Conservation (phyloP, 441 rosid genomes). For the Mallotus japonicus region DNA sequence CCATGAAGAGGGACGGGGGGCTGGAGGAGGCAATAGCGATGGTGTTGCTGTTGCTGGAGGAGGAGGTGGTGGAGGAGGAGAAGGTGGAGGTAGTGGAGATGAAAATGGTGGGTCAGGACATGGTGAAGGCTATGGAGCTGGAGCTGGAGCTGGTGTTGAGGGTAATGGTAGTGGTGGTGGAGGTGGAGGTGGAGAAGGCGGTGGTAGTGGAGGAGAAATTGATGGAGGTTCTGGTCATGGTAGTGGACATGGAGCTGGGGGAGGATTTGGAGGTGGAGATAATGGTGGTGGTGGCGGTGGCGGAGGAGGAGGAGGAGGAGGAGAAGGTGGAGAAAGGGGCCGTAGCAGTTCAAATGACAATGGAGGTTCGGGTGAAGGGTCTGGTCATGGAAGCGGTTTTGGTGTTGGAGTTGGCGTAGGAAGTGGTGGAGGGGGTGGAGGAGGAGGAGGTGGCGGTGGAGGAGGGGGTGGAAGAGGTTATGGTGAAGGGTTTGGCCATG, state of each 20-base stretch:
- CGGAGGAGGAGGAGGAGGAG: conserved; percentile 22
- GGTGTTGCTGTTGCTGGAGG: conserved; percentile 11
- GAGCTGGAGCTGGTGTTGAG: conserved; percentile 17
- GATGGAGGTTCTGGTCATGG: conserved; percentile 26
- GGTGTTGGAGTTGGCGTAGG: conserved; percentile 24
- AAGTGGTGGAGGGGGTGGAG: conserved; percentile 25
- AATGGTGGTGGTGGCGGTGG: conserved; percentile 16
- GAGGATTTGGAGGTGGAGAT: conserved; percentile 26
- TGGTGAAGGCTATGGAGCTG: conserved; percentile 23
- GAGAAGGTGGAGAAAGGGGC: conserved; percentile 19
- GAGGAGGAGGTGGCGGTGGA: conserved; percentile 24
- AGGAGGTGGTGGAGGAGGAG: conserved; percentile 23
- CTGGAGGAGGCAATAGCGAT: conserved; percentile 6
- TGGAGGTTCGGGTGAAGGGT: conserved; percentile 21
- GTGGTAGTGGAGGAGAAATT: conserved; percentile 23
- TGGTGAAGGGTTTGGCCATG: conserved; percentile 20
- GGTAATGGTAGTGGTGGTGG: conserved; percentile 22
- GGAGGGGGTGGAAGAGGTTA: conserved; percentile 20
- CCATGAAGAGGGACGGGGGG: background rate
- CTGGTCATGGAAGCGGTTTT: conserved; percentile 30
- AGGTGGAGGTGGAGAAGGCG: conserved; percentile 32
- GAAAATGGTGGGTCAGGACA: conserved; percentile 30
- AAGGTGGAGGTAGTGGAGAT: conserved; percentile 22
- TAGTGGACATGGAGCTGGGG: conserved; percentile 28
- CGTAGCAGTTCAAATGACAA: background rate